Conservation (phyloP, 148 eudicot species). For the Vaccinium macrocarpon region DNA sequence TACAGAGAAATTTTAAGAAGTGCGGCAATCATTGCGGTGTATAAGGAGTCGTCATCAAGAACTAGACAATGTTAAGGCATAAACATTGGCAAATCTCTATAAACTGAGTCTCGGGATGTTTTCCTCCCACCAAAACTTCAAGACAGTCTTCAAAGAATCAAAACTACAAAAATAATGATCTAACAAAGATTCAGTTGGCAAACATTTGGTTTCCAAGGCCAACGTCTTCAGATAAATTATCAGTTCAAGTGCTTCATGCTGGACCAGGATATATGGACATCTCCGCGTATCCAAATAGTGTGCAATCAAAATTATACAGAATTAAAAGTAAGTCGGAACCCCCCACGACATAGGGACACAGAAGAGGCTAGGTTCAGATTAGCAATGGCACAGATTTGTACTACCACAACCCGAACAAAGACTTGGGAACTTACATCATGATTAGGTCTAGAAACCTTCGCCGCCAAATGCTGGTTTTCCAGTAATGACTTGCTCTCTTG, state of each 20-base stretch:
- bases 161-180: not conserved
- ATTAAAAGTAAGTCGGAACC: not conserved
- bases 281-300: too few species aligned
- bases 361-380: not conserved
- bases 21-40: not conserved
- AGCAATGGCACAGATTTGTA: not conserved
- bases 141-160: not conserved
- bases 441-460: constrained; percentile 42
- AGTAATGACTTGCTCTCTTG: constrained; percentile 85
- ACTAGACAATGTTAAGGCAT: not conserved
- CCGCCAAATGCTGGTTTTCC: constrained; percentile 71
- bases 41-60: not conserved
- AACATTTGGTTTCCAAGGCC: too few species aligned
- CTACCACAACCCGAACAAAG: not conserved
- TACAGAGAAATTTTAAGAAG: not conserved
- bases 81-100: not conserved
- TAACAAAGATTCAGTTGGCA: not conserved
- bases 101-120: not conserved
- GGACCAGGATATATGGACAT: too few species aligned
- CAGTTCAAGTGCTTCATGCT: too few species aligned
- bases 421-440: constrained; percentile 45
- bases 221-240: too few species aligned
- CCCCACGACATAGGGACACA: not conserved
- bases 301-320: too few species aligned
- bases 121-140: not conserved